Evolutionary conservation across 805 yeast genomes (phyloP).

Genomic region (Millerozyma miso): DNA sequence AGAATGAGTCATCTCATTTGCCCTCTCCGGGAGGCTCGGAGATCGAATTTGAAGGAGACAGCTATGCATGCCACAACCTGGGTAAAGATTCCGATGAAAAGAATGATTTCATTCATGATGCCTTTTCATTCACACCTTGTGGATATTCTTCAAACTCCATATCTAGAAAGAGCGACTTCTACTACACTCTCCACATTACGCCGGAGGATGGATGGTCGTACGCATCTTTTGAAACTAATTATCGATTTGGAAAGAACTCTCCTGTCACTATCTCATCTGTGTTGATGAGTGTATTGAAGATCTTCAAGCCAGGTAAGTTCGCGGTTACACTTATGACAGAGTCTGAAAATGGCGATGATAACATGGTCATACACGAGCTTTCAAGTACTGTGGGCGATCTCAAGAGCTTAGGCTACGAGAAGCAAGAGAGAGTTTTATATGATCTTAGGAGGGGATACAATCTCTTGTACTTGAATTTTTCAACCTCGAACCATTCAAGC

Average conservation of each 20-base stretch:
- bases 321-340: slow-evolving; percentile 43
- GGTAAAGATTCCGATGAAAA: background rate
- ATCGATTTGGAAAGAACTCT: slow-evolving; percentile 42
- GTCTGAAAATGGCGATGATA: slow-evolving; percentile 10
- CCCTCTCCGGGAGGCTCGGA: slow-evolving; percentile 30
- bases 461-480: slow-evolving; percentile 67
- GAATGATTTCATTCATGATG: slow-evolving; percentile 60
- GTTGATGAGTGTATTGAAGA: slow-evolving; percentile 51
- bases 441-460: slow-evolving; percentile 69
- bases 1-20: slow-evolving; percentile 13
- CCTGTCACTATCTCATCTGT: slow-evolving; percentile 48
- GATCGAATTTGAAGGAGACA: background rate
- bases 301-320: slow-evolving; percentile 75
- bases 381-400: slow-evolving; percentile 20
- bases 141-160: slow-evolving; percentile 91
- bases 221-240: slow-evolving; percentile 92
- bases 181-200: slow-evolving; percentile 86
- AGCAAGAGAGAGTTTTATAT: slow-evolving; percentile 65
- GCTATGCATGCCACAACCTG: background rate
- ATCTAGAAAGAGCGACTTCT: slow-evolving; percentile 42
- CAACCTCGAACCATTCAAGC: slow-evolving; percentile 18
- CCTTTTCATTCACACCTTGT: slow-evolving; percentile 90
- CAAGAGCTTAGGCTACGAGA: slow-evolving; percentile 45
- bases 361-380: slow-evolving; percentile 7
- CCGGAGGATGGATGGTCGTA: slow-evolving; percentile 94